Conservation (phyloP, 2,329 filamentous ascomycete genomes). For the Whalleya microplaca region DNA sequence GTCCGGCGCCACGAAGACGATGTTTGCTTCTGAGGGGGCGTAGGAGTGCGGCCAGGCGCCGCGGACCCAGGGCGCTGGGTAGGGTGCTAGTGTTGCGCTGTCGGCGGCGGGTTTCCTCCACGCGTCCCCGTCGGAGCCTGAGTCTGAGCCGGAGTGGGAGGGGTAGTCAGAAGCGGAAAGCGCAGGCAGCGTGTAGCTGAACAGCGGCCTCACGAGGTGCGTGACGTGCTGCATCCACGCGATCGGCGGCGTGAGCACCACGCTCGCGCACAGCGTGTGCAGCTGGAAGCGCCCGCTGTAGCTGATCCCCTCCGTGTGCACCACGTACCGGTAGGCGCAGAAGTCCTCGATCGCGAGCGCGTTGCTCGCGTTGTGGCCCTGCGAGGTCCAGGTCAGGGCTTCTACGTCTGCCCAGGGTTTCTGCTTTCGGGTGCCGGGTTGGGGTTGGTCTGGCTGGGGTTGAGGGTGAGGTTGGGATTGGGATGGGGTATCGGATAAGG, state of each 20-base stretch:
- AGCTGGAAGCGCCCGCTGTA: constrained; percentile 57
- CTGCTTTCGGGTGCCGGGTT: too few species aligned
- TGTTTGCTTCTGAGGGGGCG: constrained; percentile 30
- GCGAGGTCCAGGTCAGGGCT: constrained; percentile 41
- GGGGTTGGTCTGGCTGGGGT: too few species aligned
- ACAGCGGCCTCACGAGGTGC: constrained; percentile 51
- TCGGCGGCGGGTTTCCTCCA: too few species aligned
- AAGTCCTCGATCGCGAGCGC: constrained; percentile 53
- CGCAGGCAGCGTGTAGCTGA: constrained; percentile 43
- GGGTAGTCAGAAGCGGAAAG: too few species aligned
- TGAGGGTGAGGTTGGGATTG: too few species aligned
- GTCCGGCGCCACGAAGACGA: constrained; percentile 54
- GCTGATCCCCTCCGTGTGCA: constrained; percentile 58
- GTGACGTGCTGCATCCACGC: constrained; percentile 55
- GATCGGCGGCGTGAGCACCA: constrained; percentile 52
- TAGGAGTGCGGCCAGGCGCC: constrained; percentile 44
- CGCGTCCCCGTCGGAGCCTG: too few species aligned
- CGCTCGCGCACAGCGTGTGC: constrained; percentile 53
- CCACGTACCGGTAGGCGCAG: constrained; percentile 54
- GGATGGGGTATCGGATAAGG: too few species aligned
- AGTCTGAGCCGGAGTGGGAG: too few species aligned
- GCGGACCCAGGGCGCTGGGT: constrained; percentile 35
- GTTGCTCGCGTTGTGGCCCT: constrained; percentile 45
- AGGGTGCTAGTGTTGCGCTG: constrained; percentile 9
- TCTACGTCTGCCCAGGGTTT: constrained; percentile 57